Evolutionary conservation across 1,139 yeast genomes (phyloP).

Genomic region (Lodderomyces theae): DNA sequence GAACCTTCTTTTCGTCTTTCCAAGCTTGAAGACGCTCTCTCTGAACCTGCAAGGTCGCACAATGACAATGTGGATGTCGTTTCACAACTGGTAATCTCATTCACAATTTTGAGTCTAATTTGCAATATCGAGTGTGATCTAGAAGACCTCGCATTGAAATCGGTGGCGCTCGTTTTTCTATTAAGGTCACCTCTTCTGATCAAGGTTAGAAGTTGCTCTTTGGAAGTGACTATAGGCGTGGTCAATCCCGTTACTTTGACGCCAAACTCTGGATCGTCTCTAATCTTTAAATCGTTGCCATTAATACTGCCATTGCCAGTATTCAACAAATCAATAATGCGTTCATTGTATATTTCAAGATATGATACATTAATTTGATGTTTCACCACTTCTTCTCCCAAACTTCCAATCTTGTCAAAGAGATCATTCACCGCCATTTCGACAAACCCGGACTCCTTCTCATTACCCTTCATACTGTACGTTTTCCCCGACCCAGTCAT

Average conservation of each 20-base stretch:
- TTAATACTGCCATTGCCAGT: conserved; percentile 8
- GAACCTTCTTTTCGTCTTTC: conserved; percentile 93
- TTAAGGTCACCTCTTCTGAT: conserved; percentile 70
- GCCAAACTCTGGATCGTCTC: conserved; percentile 75
- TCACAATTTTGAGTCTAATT: conserved; percentile 52
- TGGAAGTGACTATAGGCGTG: conserved; percentile 54
- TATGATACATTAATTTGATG: conserved; percentile 62
- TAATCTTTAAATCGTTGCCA: conserved; percentile 55
- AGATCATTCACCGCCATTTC: conserved; percentile 70
- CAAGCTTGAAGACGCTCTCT: conserved; percentile 76
- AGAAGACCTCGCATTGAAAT: conserved; percentile 79
- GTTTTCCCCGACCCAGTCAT: conserved; percentile 98
- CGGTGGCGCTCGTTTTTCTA: conserved; percentile 85
- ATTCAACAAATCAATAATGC: conserved; percentile 61
- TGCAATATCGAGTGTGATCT: conserved; percentile 92
- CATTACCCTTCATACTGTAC: conserved; percentile 80
- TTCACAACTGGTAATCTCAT: conserved; percentile 39
- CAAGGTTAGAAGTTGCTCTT: conserved; percentile 58
- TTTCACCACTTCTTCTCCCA: conserved; percentile 9
- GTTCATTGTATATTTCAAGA: conserved; percentile 89
- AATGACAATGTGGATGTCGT: conserved; percentile 68
- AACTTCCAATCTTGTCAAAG: conserved; percentile 44
- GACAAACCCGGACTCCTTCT: conserved; percentile 71
- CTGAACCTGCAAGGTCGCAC: conserved; percentile 96
- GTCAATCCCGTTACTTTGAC: conserved; percentile 75